Percentiles rank a stretch among this genome's conserved stretches.
phyloP scores from a whole-genome alignment of 202 grass and related monocot genomes.

The Elaeis oleifera region DNA sequence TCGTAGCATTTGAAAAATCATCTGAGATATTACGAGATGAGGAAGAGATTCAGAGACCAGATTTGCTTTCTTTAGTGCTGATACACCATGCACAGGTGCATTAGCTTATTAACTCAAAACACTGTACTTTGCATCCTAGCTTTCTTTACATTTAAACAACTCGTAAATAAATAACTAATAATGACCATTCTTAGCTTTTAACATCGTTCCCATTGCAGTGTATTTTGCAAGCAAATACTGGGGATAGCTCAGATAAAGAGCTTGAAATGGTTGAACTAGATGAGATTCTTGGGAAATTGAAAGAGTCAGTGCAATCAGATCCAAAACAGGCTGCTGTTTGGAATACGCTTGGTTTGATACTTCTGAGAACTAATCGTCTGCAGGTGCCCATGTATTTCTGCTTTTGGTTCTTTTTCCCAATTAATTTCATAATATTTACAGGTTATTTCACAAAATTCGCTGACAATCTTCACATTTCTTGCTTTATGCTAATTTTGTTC shows the following conservation, averaged over 20 bases:
- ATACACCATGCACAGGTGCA: conserved; percentile 93
- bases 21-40: conserved; percentile 94
- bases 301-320: conserved; percentile 80
- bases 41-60: conserved; percentile 72
- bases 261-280: conserved; percentile 63
- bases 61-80: conserved; percentile 84
- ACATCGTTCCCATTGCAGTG: conserved; percentile 48
- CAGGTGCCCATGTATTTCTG: conserved; percentile 37
- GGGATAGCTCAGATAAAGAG: conserved; percentile 84
- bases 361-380: conserved; percentile 73
- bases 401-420: conserved; percentile 7
- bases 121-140: too few relatives aligned
- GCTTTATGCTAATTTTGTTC: conserved; percentile 31
- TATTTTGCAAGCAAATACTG: conserved; percentile 82
- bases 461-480: too few relatives aligned
- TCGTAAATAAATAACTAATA: not conserved
- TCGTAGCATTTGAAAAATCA: conserved; percentile 79
- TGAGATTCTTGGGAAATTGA: conserved; percentile 82
- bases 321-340: conserved; percentile 91
- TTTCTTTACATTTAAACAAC: not conserved
- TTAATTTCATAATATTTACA: not conserved
- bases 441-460: not conserved
- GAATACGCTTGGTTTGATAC: conserved; percentile 89
- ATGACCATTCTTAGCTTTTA: not conserved
- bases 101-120: conserved; percentile 6